Evolutionary conservation across 805 yeast species (phyloP).

Genomic region (Kodamaea laetipori): DNA sequence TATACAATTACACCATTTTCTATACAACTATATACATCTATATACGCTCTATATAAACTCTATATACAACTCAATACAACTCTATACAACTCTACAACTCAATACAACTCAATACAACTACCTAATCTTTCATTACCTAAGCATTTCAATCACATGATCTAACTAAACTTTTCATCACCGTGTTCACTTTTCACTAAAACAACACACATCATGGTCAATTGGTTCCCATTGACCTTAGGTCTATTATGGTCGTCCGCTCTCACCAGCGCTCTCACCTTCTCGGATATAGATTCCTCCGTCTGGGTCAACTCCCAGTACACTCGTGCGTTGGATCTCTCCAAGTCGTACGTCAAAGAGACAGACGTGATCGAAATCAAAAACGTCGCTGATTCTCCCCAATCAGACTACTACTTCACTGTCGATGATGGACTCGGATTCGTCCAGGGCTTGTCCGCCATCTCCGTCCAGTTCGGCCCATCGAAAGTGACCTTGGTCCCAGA

Average conservation of each 20-base stretch:
- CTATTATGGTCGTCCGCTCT: slow-evolving; percentile 10
- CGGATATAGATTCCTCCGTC: slow-evolving; percentile 10
- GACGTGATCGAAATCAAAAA: slow-evolving; percentile 60
- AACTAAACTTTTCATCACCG: slow-evolving; percentile 5
- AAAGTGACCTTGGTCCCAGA: slow-evolving; percentile 14
- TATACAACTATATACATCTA: too few species aligned
- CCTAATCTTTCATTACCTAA: background rate
- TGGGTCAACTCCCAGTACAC: slow-evolving; percentile 63
- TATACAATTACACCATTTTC: too few species aligned
- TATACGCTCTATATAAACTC: too few species aligned
- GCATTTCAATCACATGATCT: background rate
- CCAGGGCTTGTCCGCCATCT: slow-evolving; percentile 44
- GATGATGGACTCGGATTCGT: slow-evolving; percentile 50
- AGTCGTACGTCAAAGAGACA: slow-evolving; percentile 66
- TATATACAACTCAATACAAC: too few species aligned
- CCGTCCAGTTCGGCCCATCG: slow-evolving; percentile 28
- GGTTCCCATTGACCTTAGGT: slow-evolving; percentile 3
- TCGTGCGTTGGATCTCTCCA: slow-evolving; percentile 64
- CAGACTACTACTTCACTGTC: slow-evolving; percentile 58
- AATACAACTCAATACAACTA: background rate
- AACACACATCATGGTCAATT: slow-evolving; percentile 12
- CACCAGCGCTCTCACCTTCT: slow-evolving; percentile 10
- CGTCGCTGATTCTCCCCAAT: slow-evolving; percentile 53
- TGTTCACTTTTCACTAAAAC: slow-evolving; percentile 8
- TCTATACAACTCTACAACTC: background rate